Evolutionary conservation across 2,329 filamentous ascomycete genomes (phyloP).

Genomic region (Clarireedia monteithiana): DNA sequence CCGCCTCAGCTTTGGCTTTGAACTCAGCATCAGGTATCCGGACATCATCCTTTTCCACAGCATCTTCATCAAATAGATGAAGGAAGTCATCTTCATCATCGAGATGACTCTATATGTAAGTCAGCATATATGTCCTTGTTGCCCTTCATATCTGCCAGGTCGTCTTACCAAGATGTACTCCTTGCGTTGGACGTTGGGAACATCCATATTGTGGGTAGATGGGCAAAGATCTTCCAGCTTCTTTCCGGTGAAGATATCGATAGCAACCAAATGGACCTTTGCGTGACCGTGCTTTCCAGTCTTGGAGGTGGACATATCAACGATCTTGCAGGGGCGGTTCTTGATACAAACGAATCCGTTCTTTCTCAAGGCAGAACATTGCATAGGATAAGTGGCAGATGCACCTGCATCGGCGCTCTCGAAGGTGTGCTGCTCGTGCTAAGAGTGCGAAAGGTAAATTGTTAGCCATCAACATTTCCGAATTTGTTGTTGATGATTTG

Average conservation of each 20-base stretch:
- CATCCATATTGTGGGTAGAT: constrained; percentile 97
- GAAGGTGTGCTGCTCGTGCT: constrained; percentile 57
- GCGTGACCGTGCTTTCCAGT: constrained; percentile 99
- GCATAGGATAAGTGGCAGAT: constrained; percentile 90
- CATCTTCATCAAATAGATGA: constrained; percentile 82
- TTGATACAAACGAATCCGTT: constrained; percentile 99
- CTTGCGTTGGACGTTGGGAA: constrained; percentile 83
- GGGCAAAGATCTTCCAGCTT: constrained; percentile 99
- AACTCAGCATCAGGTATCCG: constrained; percentile 85
- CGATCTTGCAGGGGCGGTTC: constrained; percentile 98
- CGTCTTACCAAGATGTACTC: constrained; percentile 89
- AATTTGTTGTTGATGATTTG: background rate
- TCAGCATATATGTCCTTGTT: background rate
- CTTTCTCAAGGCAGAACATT: constrained; percentile 99
- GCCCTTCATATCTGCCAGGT: background rate
- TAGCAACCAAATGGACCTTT: constrained; percentile 97
- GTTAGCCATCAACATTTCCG: constrained; percentile 9
- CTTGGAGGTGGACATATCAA: constrained; percentile 99
- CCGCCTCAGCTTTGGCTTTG: constrained; percentile 29
- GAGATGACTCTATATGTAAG: constrained; percentile 46
- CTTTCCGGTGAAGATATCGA: constrained; percentile 99
- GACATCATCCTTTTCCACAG: constrained; percentile 89
- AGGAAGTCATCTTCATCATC: constrained; percentile 94
- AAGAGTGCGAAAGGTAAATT: background rate
- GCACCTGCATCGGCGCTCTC: constrained; percentile 94